These are phyloP conservation scores for Malus hybrid DNA, from an alignment of 331 rosid genomes.

Conservation along the genomic window DNA sequence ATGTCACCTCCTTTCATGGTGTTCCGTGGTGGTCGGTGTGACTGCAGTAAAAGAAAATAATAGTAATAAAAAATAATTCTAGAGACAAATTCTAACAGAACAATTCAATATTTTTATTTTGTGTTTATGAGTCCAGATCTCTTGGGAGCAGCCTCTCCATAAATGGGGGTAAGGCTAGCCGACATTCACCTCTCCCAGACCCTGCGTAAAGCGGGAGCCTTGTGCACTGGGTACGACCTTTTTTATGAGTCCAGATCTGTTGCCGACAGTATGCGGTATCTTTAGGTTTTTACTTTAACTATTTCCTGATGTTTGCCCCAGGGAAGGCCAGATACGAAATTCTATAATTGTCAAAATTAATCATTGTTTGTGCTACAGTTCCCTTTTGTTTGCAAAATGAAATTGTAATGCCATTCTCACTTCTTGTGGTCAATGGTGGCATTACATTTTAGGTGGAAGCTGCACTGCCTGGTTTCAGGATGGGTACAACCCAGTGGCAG, in stretches of 20 bases:
- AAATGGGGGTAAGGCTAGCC: too few species aligned
- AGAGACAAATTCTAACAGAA: background rate
- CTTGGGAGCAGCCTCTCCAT: too few species aligned
- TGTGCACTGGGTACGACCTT: too few species aligned
- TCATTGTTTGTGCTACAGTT: conserved; percentile 16
- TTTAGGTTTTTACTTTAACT: background rate
- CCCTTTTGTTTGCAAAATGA: too few species aligned
- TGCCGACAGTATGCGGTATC: background rate
- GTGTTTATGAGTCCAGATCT: background rate
- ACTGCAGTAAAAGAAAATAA: background rate
- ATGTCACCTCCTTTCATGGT: too few species aligned
- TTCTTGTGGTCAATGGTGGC: conserved; percentile 15
- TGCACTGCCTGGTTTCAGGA: conserved; percentile 60
- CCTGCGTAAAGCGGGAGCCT: too few species aligned
- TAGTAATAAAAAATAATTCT: background rate
- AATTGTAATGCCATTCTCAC: background rate
- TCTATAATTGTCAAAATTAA: too few species aligned
- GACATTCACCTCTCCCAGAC: too few species aligned
- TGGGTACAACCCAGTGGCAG: conserved; percentile 22
- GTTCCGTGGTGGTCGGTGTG: background rate
- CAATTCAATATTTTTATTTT: background rate
- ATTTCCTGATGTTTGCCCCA: background rate
- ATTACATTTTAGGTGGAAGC: conserved; percentile 48
- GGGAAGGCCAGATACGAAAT: too few species aligned
- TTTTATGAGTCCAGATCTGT: background rate